Percentiles rank a stretch among this genome's conserved stretches.
Evolutionary conservation across 108 stramenopile genomes (phyloP).

Genomic region (Nannochloropsis oceanica): DNA sequence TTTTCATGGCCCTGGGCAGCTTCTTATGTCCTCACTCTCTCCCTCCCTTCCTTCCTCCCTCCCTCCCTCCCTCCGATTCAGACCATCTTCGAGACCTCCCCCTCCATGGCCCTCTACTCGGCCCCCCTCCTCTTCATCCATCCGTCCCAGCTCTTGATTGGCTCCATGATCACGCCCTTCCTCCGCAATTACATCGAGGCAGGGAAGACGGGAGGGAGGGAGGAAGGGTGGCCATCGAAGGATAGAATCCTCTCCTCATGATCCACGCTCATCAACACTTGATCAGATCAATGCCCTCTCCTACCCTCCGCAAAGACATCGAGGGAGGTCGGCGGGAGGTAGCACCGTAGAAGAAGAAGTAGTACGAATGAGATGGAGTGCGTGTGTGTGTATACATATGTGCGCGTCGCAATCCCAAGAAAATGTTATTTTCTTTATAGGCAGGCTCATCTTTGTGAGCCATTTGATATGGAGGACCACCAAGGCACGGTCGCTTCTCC

Average conservation of each 20-base stretch:
- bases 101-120: not conserved
- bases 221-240: not conserved
- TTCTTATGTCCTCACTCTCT: not conserved
- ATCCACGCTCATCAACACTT: no score
- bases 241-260: not conserved
- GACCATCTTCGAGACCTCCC: not conserved
- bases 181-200: not conserved
- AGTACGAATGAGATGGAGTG: no score
- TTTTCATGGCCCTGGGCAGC: not conserved
- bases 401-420: no score
- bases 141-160: not conserved
- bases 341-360: no score
- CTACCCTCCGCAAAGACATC: no score
- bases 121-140: not conserved
- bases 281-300: no score
- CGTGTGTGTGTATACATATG: no score
- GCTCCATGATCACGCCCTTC: not conserved
- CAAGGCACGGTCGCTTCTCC: no score
- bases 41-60: not conserved
- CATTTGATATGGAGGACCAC: no score
- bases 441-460: no score
- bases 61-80: not conserved
- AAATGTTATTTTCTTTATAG: no score
- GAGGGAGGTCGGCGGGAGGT: no score
- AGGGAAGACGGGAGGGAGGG: not conserved